Base-by-base conservation (phyloP, 495 filamentous ascomycete genomes). In the Ramalina peruviana region DNA sequence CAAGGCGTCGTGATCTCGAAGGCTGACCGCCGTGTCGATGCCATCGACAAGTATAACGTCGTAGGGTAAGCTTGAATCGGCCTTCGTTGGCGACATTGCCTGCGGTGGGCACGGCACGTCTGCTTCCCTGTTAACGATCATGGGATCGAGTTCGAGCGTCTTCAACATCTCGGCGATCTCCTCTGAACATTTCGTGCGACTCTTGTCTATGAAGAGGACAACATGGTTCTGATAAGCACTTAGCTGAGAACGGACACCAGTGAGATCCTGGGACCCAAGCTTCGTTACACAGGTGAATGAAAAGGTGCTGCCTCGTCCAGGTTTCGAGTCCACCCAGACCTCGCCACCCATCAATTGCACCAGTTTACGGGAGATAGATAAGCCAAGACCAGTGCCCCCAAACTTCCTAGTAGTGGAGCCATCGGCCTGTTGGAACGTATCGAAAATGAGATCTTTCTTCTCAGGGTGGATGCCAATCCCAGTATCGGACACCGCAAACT, bases 351-450 rank as follows among this genome's bases (percentile, higher is more conserved):
- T 99, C 50, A 99, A 72, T 59, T 89, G 94, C 42, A 97, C 92
- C 30, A 99, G 71, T 54, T 88, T 79, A 70, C 93, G 89, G 16
- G 92, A 99, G 61, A 99, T 99, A 15, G 90, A 96, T 36, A 99
- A 72, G 53, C 92, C 92, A 21, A 99, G 76, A 49, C 92, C 92
- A 23, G 92, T 99, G 56, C 92, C 92, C 61, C 92, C 92, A 61
- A 99, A 99, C 58, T 93, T 87, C 36, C 92, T 76, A 10, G 92
- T 99, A 58, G 93, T 99, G 9, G 90, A 96, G 30, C 92, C 92
- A 67, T 99, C 92, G 10, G 92, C 92, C 69, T 99, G 92, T 60
- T 95, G 93, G 80, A 99, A 99, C 13, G 92, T 99, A 65, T 97
- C 92, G 62, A 99, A 99, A 64, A 99, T 99, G 51, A 97, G 68